A percentile compares a stretch with the other conserved stretches of the same genome.
phyloP scores from a whole-genome alignment of 768 basidiomycete genomes.

The Pisolithus albus region DNA sequence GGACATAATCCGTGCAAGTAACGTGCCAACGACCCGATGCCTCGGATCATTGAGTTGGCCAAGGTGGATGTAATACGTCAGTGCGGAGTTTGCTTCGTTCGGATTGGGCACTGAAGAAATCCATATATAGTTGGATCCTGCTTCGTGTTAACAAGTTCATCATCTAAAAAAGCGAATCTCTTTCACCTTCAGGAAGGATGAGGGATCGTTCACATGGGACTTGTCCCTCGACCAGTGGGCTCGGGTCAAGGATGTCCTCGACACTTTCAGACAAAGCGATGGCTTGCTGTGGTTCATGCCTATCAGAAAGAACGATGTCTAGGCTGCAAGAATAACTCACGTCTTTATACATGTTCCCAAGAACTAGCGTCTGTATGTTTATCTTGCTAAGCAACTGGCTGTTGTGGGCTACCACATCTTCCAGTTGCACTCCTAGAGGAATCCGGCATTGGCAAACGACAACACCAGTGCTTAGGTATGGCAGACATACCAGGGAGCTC shows the following conservation, averaged over 20 bases:
- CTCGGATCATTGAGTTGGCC: constrained; percentile 60
- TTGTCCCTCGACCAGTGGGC: constrained; percentile 31
- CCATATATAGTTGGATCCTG: constrained; percentile 70
- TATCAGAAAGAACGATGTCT: not conserved
- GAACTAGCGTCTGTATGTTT: constrained; percentile 64
- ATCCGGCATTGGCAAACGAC: not conserved
- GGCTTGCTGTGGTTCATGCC: constrained; percentile 53
- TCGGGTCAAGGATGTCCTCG: constrained; percentile 56
- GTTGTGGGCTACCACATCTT: constrained; percentile 63
- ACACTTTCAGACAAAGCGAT: constrained; percentile 61
- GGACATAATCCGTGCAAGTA: constrained; percentile 78
- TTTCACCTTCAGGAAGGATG: constrained; percentile 65
- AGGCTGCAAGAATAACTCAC: constrained; percentile 35
- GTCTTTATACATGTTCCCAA: constrained; percentile 82
- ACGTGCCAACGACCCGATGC: constrained; percentile 56
- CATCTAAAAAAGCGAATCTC: not conserved
- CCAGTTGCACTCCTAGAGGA: constrained; percentile 55
- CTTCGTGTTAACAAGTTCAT: constrained; percentile 8
- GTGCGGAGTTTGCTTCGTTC: constrained; percentile 78
- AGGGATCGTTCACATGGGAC: constrained; percentile 42
- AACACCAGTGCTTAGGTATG: not conserved
- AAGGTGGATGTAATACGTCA: constrained; percentile 81
- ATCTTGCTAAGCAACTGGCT: constrained; percentile 53
- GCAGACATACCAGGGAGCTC: constrained; percentile 62
- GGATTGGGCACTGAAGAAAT: constrained; percentile 66